Base-by-base conservation (phyloP, 805 yeast genomes). In the Pichia insulana region DNA sequence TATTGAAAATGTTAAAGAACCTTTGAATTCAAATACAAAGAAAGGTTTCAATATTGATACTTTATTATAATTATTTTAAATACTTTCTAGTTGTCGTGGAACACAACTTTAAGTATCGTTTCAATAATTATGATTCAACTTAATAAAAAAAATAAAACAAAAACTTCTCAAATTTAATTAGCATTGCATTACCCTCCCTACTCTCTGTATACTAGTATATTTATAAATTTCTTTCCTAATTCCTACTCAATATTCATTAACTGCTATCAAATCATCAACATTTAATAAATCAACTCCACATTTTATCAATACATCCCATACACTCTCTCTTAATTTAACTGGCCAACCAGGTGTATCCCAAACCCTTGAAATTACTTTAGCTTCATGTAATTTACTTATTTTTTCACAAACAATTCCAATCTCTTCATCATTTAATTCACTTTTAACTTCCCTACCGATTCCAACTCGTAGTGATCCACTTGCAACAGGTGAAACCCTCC, bases 301-400 rank as follows among this genome's bases (percentile, higher is more conserved):
- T 15, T 59, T 62, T 35, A 68, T 54, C 13, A 78, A 61, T 43
- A 72, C 74, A 40, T 59, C 51, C 76, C 82, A 74, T 32, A 78
- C 69, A 3, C 55, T 54, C 36, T 71, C 56, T 44, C 75, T 67
- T 25, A 63, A 56, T 12, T 52, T 46, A 2, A 57, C 55, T 4
- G 89, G 88, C 87, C 87, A 81, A 40, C 66, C 65, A 1, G 85
- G 79, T 8, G 77, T 78, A 16, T 80, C 88, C 89, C 89, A 83
- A 26, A 81, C 63, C 43, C 90, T 64, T 0, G 85, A 73, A 49
- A 69, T 67, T 33, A 81, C 52, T 11, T 76, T 74, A 38, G 61
- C 45, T 2, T 58, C 52, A 50, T 80, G 85, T 2, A 84, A 80
- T 13, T 44, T 39, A 9, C 61, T 59, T 17, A 74, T 57, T 22